Evolutionary conservation across 805 yeast species (phyloP), one percentile per base, ranked within the genome.

Genomic region (Allodekkera sacchari): DNA sequence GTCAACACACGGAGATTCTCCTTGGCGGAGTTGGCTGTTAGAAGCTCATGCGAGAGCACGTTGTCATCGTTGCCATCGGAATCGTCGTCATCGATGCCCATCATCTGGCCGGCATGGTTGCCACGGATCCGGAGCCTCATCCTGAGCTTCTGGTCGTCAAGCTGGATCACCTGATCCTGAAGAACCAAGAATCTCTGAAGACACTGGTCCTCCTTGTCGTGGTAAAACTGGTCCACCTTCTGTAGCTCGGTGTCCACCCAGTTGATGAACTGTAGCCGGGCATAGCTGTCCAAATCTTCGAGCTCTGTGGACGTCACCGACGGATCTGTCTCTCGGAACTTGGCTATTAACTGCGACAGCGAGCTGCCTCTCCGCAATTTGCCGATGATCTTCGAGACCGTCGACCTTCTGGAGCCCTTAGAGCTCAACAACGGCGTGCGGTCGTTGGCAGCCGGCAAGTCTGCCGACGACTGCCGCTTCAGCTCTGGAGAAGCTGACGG

Each of bases 191-290:
- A 78, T 35, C 89, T 61, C 35, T 71, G 72, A 27, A 73, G 63
- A 1, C 71, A 74, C 16, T 71, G 79, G 18, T 63, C 60, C 44
- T 83, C 94, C 41, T 67, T 73, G 19, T 66, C 72, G 27, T 51
- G 60, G 50, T 69, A 84, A 46, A 84, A 84, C 0, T 21, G 29
- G 23, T 81, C 75, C 7, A 83, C 77, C 50, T 75, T 80, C 4
- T 32, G 40, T 17, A 78, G 58, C 50, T 84, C 80, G 1, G 43
- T 32, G 33, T 81, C 79, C 5, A 84, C 64, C 94, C 94, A 84
- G 3, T 44, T 50, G n/a, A 66, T 40, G 41, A 84, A 85, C 32
- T 68, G 69, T 4, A 50, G 40, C 27, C 61, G 64, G 9, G 63
- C 68, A n/a, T 59, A 56, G 17, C 47, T 52, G 8, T 57, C 47